Evolutionary conservation across 208 protist genomes (phyloP), one percentile per base, ranked within the genome.

Genomic region (Wallacemonas sp.): DNA sequence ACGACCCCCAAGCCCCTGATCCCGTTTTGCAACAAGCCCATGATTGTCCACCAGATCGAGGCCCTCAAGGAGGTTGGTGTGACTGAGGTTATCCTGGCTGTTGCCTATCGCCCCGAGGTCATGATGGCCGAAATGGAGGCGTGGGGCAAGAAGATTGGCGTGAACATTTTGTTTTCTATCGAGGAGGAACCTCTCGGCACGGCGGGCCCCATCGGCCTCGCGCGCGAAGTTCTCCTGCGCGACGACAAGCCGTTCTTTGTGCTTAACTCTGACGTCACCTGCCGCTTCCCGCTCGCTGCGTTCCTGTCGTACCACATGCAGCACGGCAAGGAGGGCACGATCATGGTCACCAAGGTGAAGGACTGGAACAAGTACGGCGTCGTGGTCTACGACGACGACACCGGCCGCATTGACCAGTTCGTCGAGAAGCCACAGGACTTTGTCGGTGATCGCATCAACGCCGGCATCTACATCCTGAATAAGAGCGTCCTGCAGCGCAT

Each of bases 301-400:
- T 72, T 99, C 31, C 73, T 99, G 0, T 80, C 72, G 22, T 99
- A 98, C 77, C 98, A 99, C 79, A 89, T 91, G 64, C 70, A 74
- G 31, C 94, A 98, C 81, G 96, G 97, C 57, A 84, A 81, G 44
- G 98, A 99, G 84, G 98, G 98, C 45, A 99, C 96, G 42, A 98
- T 99, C 72, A 90, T 99, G 80, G 96, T 97, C 29, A 95, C 85
- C 20, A 87, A 92, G 76, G 98, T 99, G 2, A 86, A 86, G 29
- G 98, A 99, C 61, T 98, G 98, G 72, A 90, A 95, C 42, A 99
- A 98, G 79, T 99, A 99, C 81, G 98, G 98, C 68, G 98, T 99
- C 5, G 97, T 99, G 7, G 91, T 99, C 3, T 92, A 91, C 73
- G 89, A 98, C 57, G 86, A 93, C 32, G 67, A 80, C 28, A 92